Conservation (phyloP, 805 yeast genomes). For the Peterozyma xylosa region DNA sequence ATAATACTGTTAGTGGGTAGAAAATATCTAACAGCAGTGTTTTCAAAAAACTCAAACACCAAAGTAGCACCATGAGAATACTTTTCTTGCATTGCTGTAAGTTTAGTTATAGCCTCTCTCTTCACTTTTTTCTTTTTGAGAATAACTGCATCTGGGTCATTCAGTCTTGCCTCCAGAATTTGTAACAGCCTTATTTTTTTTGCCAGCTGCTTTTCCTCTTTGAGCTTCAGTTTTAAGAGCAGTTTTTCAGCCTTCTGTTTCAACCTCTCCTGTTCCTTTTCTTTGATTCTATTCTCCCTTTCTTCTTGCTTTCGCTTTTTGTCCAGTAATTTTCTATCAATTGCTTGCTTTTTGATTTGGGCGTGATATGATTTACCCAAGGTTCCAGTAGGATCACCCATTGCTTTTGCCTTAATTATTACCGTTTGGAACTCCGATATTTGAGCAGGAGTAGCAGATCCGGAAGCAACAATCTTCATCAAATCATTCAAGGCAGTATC, state of each 20-base stretch:
- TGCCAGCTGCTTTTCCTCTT: conserved; percentile 15
- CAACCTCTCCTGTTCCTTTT: conserved; percentile 12
- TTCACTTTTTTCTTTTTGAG: conserved; percentile 15
- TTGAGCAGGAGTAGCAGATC: conserved; percentile 65
- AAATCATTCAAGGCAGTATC: conserved; percentile 61
- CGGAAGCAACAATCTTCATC: conserved; percentile 84
- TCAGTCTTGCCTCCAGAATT: conserved; percentile 10
- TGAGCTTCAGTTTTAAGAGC: conserved; percentile 7
- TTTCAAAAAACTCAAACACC: conserved; percentile 80
- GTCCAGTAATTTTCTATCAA: conserved; percentile 12
- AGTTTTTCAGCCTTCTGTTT: conserved; percentile 9
- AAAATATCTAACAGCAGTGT: conserved; percentile 62
- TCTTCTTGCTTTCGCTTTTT: conserved; percentile 9
- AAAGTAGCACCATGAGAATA: conserved; percentile 63
- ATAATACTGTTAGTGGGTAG: conserved; percentile 73
- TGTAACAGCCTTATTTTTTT: conserved; percentile 10
- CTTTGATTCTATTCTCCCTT: conserved; percentile 9
- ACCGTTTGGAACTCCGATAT: conserved; percentile 74
- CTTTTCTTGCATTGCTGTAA: conserved; percentile 73
- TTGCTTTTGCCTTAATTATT: conserved; percentile 68
- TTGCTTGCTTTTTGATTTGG: conserved; percentile 9
- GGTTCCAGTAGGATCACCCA: conserved; percentile 37
- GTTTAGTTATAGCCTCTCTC: conserved; percentile 32
- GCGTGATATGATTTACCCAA: conserved; percentile 2
- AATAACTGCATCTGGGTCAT: conserved; percentile 12